Evolutionary conservation across 2,329 filamentous ascomycete species (phyloP).

Genomic region (Nemania sp.): DNA sequence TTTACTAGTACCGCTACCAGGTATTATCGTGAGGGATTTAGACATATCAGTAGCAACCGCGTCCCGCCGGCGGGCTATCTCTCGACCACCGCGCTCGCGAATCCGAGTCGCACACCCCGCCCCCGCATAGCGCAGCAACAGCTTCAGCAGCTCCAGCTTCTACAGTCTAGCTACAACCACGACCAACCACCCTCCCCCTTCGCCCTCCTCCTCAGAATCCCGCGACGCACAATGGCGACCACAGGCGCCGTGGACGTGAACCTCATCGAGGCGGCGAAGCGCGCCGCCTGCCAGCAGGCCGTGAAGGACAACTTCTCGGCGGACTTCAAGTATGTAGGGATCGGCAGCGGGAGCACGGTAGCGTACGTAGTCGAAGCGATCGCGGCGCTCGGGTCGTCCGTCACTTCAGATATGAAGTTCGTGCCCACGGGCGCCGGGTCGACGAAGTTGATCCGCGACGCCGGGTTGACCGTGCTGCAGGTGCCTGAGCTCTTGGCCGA

Average conservation of each 20-base stretch:
- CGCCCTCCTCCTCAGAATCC: background rate
- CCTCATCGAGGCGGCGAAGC: constrained; percentile 73
- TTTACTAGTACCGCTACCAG: constrained; percentile 5
- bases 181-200: background rate
- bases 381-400: constrained; percentile 57
- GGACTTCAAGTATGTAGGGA: constrained; percentile 83
- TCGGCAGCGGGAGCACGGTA: constrained; percentile 81
- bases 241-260: constrained; percentile 17
- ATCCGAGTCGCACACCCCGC: background rate
- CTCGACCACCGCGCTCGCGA: background rate
- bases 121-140: background rate
- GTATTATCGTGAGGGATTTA: constrained; percentile 19
- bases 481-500: constrained; percentile 73
- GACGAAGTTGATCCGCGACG: constrained; percentile 79
- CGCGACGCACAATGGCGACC: constrained; percentile 22
- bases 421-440: constrained; percentile 92
- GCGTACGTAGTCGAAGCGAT: constrained; percentile 87
- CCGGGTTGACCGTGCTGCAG: constrained; percentile 74
- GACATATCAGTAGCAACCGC: background rate
- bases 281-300: constrained; percentile 73
- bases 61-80: background rate
- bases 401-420: constrained; percentile 73
- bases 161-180: background rate
- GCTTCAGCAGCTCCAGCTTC: background rate
- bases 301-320: constrained; percentile 68